A percentile compares a stretch with the other conserved stretches of the same genome.
phyloP scores from a whole-genome alignment of 306 rosid genomes.

The Cyclanthera cordifolia region DNA sequence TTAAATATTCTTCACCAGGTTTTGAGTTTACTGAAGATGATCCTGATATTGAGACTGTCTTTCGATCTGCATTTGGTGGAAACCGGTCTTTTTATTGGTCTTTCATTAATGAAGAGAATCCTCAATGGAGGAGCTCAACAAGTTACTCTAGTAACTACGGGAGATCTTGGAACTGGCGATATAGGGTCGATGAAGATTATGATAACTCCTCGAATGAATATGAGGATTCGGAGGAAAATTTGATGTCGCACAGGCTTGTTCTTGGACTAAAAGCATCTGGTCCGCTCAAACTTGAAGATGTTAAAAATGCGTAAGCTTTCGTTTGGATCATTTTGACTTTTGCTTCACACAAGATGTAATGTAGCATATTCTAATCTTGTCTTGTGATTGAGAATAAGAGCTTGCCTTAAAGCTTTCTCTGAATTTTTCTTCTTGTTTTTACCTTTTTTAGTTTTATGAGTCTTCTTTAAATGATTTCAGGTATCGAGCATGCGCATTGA shows the following conservation, averaged over 20 bases:
- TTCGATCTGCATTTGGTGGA: conserved; percentile 55
- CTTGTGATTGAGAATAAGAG: no score
- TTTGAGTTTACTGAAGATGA: conserved; percentile 51
- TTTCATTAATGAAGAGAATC: conserved; percentile 51
- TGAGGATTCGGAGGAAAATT: conserved; percentile 25
- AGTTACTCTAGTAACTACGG: conserved; percentile 26
- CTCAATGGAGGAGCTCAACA: conserved; percentile 53
- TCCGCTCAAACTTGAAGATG: conserved; percentile 64
- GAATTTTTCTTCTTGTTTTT: background rate
- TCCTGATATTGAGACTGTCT: conserved; percentile 44
- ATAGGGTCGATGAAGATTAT: conserved; percentile 27
- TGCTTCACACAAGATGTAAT: background rate
- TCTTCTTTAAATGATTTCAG: conserved; percentile 27
- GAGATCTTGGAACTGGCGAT: conserved; percentile 46
- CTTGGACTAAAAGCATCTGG: conserved; percentile 69
- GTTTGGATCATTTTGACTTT: background rate
- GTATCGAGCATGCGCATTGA: conserved; percentile 62
- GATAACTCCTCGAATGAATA: conserved; percentile 36
- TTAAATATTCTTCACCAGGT: conserved; percentile 30
- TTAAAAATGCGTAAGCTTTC: conserved; percentile 70
- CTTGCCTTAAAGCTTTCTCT: no score
- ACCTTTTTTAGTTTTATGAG: background rate
- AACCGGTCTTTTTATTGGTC: conserved; percentile 43
- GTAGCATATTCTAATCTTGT: background rate
- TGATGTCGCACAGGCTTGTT: conserved; percentile 45